Evolutionary conservation across 805 yeast species (phyloP).

Genomic region (Metschnikowia hibisci): DNA sequence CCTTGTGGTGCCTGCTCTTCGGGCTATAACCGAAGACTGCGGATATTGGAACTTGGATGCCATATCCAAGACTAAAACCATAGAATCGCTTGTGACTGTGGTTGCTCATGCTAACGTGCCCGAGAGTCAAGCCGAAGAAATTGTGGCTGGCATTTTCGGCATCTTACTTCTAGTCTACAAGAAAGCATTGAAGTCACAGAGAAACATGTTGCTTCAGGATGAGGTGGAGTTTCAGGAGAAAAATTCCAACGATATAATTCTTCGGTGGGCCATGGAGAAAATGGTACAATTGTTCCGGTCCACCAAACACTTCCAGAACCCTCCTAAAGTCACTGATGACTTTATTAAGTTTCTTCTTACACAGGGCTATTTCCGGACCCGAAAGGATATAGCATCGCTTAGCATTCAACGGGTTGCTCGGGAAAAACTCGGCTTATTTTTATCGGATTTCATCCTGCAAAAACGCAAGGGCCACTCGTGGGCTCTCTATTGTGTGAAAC

Average conservation of each 20-base stretch:
- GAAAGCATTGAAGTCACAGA: constrained; percentile 19
- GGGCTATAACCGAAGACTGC: constrained; percentile 30
- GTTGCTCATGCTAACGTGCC: constrained; percentile 17
- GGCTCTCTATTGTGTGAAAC: constrained; percentile 52
- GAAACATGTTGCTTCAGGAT: constrained; percentile 11
- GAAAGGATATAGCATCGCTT: constrained; percentile 21
- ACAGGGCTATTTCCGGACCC: constrained; percentile 37
- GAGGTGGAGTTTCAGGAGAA: constrained; percentile 13
- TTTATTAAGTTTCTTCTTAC: constrained; percentile 38
- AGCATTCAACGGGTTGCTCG: constrained; percentile 43
- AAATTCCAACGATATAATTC: constrained; percentile 32
- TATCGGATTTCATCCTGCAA: constrained; percentile 52
- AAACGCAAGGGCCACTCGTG: constrained; percentile 51
- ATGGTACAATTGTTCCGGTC: constrained; percentile 49
- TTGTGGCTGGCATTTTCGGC: constrained; percentile 20
- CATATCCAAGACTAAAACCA: constrained; percentile 67
- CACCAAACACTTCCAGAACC: constrained; percentile 31
- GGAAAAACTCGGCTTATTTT: constrained; percentile 65
- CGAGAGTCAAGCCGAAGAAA: constrained; percentile 16
- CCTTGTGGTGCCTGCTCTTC: constrained; percentile 33
- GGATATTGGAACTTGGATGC: constrained; percentile 73
- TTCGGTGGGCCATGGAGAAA: constrained; percentile 60
- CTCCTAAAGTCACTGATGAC: constrained; percentile 27
- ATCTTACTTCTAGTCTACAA: constrained; percentile 25
- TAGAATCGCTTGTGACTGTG: constrained; percentile 36